Evolutionary conservation across 306 rosid species (phyloP).

Genomic region (Sechiopsis laciniata): DNA sequence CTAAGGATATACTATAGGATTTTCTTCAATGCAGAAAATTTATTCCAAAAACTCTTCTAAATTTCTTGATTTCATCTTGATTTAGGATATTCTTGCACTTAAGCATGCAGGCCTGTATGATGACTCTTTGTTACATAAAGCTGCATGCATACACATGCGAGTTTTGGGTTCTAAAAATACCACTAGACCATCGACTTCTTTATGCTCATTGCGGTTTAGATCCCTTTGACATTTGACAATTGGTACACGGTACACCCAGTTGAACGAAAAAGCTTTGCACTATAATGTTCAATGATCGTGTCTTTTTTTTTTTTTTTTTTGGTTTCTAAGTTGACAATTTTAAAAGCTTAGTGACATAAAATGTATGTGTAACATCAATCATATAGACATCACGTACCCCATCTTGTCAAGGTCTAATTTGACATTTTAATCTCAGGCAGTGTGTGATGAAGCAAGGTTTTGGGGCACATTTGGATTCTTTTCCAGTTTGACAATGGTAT

Average conservation of each 20-base stretch:
- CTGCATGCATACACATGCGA: slow-evolving; percentile 12
- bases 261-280: slow-evolving; percentile 2
- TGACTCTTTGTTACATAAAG: background rate
- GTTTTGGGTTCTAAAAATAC: background rate
- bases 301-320: background rate
- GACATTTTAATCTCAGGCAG: slow-evolving; percentile 44
- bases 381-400: background rate
- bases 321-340: background rate
- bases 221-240: background rate
- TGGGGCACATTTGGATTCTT: slow-evolving; percentile 95
- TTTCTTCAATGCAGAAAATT: background rate
- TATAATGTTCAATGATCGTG: too few species aligned
- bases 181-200: background rate
- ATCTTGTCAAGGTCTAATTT: slow-evolving; percentile 22
- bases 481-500: slow-evolving; percentile 62
- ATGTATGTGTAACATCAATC: slow-evolving; percentile 11
- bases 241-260: background rate
- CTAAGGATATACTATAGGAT: background rate
- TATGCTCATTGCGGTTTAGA: background rate
- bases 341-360: background rate
- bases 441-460: slow-evolving; percentile 75
- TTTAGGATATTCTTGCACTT: background rate
- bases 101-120: background rate
- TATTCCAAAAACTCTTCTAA: background rate
- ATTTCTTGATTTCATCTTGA: background rate